A percentile compares a stretch with the other conserved stretches of the same genome.
phyloP scores from a whole-genome alignment of 345 rosid genomes.

The Salix koriyanagi region DNA sequence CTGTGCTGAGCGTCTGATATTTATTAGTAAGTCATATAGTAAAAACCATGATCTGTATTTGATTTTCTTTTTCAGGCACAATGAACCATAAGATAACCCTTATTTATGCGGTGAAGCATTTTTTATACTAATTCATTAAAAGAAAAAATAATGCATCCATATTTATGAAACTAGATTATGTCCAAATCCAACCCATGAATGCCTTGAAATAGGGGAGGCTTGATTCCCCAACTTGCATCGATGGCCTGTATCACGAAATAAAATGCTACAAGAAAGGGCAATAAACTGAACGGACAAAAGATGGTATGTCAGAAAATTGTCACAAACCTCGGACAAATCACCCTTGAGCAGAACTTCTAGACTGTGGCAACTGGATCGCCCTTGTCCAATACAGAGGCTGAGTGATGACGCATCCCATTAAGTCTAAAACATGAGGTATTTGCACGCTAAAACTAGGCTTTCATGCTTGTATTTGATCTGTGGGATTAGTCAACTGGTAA shows the following conservation, averaged over 20 bases:
- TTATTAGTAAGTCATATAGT: not conserved
- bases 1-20: not conserved
- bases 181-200: too few relatives aligned
- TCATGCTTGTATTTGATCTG: too few relatives aligned
- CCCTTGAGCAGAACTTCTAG: not conserved
- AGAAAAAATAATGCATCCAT: not conserved
- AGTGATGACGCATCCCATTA: not conserved
- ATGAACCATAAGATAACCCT: not conserved
- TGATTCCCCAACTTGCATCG: not conserved
- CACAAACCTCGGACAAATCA: not conserved
- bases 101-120: not conserved
- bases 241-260: not conserved
- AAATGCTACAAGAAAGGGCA: not conserved
- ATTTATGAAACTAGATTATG: not conserved
- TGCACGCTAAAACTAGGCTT: not conserved
- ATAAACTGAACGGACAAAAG: not conserved
- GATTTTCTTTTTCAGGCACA: not conserved
- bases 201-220: too few relatives aligned
- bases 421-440: not conserved
- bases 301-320: not conserved
- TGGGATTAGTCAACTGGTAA: too few relatives aligned
- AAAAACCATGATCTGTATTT: not conserved
- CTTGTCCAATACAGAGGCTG: not conserved
- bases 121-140: not conserved
- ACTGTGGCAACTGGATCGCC: not conserved